phyloP scores from a whole-genome alignment of 495 filamentous ascomycete genomes.

The Tricharina praecox region DNA sequence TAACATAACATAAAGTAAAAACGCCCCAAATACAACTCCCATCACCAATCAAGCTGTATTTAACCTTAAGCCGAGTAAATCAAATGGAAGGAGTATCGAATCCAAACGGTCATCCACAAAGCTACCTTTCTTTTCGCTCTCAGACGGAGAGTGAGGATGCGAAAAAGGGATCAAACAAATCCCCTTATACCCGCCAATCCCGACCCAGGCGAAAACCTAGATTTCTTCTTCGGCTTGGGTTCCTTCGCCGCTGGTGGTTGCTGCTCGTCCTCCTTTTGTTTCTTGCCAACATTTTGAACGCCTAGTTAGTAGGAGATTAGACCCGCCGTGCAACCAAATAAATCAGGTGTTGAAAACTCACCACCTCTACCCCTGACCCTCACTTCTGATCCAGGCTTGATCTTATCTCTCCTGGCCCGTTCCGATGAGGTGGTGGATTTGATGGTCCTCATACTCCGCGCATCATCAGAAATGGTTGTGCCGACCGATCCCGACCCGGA shows the following conservation, averaged over 20 bases:
- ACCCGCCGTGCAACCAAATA: slow-evolving; percentile 5
- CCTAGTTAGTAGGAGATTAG: slow-evolving; percentile 22
- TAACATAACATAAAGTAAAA: too few species aligned
- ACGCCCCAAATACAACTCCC: too few species aligned
- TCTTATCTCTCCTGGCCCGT: slow-evolving; percentile 19
- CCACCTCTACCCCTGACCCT: slow-evolving; percentile 32
- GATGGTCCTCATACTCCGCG: slow-evolving; percentile 32
- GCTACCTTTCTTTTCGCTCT: too few species aligned
- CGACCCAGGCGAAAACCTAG: slow-evolving; percentile 23
- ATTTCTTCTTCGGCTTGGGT: slow-evolving; percentile 37
- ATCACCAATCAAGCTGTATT: too few species aligned
- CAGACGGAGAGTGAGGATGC: too few species aligned
- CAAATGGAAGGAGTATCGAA: too few species aligned
- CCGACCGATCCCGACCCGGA: neutral
- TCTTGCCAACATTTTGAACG: slow-evolving; percentile 37
- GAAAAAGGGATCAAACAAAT: too few species aligned
- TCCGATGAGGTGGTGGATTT: slow-evolving; percentile 29
- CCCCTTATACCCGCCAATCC: slow-evolving; percentile 37
- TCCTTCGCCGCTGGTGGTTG: slow-evolving; percentile 30
- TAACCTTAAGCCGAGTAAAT: too few species aligned
- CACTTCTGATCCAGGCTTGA: slow-evolving; percentile 28
- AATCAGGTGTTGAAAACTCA: slow-evolving; percentile 7
- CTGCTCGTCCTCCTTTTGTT: slow-evolving; percentile 34
- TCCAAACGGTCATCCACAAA: too few species aligned
- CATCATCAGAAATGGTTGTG: slow-evolving; percentile 23